These are phyloP conservation scores for Colletotrichum endophyticum DNA, from an alignment of 2,329 filamentous ascomycete species.

Conservation along the genomic window DNA sequence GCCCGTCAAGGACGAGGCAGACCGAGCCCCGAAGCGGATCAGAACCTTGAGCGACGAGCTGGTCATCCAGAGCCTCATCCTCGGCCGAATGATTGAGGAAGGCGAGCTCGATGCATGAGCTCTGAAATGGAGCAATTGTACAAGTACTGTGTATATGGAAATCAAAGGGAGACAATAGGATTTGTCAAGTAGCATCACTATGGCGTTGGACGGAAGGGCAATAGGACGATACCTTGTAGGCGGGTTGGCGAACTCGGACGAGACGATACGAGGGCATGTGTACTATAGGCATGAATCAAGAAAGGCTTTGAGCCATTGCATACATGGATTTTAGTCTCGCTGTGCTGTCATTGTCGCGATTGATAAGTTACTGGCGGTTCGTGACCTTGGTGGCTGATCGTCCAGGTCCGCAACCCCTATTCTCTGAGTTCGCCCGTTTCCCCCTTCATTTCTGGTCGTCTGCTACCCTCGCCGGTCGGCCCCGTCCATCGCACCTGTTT, in stretches of 20 bases:
- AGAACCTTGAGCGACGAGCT: conserved; percentile 82
- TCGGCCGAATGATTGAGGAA: conserved; percentile 77
- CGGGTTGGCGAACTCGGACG: neutral
- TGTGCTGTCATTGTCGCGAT: neutral
- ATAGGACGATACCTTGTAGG: neutral
- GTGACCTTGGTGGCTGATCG: neutral
- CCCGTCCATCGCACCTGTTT: neutral
- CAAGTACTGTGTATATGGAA: neutral
- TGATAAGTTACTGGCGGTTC: too few species aligned
- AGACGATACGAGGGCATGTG: neutral
- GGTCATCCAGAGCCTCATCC: conserved; percentile 89
- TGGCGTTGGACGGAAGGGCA: neutral
- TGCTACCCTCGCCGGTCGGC: rapidly evolving
- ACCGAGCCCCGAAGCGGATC: conserved; percentile 54
- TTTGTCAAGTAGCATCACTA: neutral
- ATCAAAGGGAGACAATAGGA: neutral
- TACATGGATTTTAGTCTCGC: rapidly evolving
- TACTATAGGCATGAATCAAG: neutral
- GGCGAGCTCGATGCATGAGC: conserved; percentile 42
- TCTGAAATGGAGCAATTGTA: neutral
- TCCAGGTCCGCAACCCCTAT: neutral
- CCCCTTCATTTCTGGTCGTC: rapidly evolving
- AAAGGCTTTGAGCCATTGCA: neutral
- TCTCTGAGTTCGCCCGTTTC: neutral
- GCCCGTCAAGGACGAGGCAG: conserved; percentile 23